Evolutionary conservation across 2,329 filamentous ascomycete species (phyloP).

Genomic region (Fusarium redolens): DNA sequence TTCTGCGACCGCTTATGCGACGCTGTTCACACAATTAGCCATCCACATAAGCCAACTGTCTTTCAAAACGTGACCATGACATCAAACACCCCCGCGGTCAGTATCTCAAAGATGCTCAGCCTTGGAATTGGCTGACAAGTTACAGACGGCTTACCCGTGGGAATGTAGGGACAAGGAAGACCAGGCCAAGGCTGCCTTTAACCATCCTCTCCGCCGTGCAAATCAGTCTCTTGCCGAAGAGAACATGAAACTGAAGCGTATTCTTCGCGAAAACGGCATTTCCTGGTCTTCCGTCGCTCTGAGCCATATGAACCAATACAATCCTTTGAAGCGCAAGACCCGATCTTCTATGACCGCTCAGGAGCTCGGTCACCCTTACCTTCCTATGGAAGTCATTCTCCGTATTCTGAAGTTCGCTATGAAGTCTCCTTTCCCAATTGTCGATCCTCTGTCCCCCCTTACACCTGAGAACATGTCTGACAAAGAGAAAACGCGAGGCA

Average conservation of each 20-base stretch:
- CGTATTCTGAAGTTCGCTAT: slow-evolving; percentile 64
- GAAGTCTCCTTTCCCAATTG: slow-evolving; percentile 60
- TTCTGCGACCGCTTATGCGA: background rate
- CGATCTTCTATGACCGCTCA: slow-evolving; percentile 45
- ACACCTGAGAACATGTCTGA: slow-evolving; percentile 57
- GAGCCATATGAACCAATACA: slow-evolving; percentile 48
- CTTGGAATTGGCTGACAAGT: slow-evolving; percentile 14
- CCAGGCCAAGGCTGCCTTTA: slow-evolving; percentile 60
- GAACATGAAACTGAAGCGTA: slow-evolving; percentile 61
- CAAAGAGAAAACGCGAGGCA: slow-evolving; percentile 56
- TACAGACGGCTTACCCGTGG: slow-evolving; percentile 55
- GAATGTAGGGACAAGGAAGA: slow-evolving; percentile 66
- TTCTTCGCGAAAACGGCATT: slow-evolving; percentile 64
- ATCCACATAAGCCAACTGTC: slow-evolving; percentile 12
- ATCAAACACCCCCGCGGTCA: slow-evolving; percentile 34
- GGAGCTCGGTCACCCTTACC: slow-evolving; percentile 52
- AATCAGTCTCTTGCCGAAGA: slow-evolving; percentile 61
- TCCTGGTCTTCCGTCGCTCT: slow-evolving; percentile 58
- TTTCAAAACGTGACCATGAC: slow-evolving; percentile 31
- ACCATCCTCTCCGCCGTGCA: slow-evolving; percentile 60
- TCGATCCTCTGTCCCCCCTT: slow-evolving; percentile 63
- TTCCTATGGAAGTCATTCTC: slow-evolving; percentile 65
- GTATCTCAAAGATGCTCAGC: slow-evolving; percentile 3
- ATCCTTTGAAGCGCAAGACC: slow-evolving; percentile 50
- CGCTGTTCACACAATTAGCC: slow-evolving; percentile 7